A percentile compares a stretch with the other conserved stretches of the same genome.
Evolutionary conservation across 305 asterid genomes (phyloP).

Genomic region (Lippia alba): DNA sequence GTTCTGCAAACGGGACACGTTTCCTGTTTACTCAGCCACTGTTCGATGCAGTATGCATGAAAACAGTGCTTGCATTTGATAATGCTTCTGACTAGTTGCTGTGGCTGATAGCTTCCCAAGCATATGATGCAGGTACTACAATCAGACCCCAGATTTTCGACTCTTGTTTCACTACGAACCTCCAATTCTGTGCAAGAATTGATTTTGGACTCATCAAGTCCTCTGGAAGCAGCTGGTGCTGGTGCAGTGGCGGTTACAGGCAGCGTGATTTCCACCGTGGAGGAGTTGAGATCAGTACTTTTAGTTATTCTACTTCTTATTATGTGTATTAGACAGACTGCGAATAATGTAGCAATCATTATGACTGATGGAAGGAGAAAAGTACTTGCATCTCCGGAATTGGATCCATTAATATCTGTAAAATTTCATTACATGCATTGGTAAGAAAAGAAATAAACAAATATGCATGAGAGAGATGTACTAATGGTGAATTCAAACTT

Average conservation of each 20-base stretch:
- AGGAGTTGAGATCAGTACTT: too few relatives aligned
- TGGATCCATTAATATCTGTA: too few relatives aligned
- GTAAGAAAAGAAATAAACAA: too few relatives aligned
- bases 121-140: conserved; percentile 41
- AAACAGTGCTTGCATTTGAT: conserved; percentile 43
- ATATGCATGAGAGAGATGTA: too few relatives aligned
- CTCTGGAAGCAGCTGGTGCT: conserved; percentile 4
- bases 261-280: neutral
- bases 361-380: too few relatives aligned
- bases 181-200: neutral
- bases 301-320: too few relatives aligned
- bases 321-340: too few relatives aligned
- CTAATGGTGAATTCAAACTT: too few relatives aligned
- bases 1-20: conserved; percentile 48
- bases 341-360: too few relatives aligned
- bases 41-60: conserved; percentile 43
- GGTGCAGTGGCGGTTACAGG: conserved; percentile 13
- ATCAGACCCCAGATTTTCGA: conserved; percentile 23
- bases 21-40: conserved; percentile 39
- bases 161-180: conserved; percentile 41
- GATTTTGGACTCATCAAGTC: too few relatives aligned
- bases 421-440: too few relatives aligned
- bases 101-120: conserved; percentile 34
- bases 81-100: conserved; percentile 36
- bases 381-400: too few relatives aligned